Base-by-base conservation (phyloP, 495 filamentous ascomycete genomes). In the Neurospora sp. region DNA sequence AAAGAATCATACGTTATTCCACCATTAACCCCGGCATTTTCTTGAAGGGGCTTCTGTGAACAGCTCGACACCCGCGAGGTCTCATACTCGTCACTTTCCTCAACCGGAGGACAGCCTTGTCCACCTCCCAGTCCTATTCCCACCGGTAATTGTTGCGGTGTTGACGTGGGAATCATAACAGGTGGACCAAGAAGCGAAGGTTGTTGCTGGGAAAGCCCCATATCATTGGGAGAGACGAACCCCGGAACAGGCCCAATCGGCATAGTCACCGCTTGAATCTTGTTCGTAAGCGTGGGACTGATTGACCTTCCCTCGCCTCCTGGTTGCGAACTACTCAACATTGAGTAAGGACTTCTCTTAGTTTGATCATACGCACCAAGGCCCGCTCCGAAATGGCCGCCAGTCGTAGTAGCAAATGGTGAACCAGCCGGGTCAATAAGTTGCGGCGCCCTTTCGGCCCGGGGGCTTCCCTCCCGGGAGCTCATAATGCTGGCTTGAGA, bases 401-500 rank as follows among this genome's bases (percentile, higher is more conserved):
- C 53, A 3, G 53, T 31, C 14, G 53, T 61, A 0, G 27, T 3
- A 31, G 53, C 53, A 7, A 61, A 61, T 0, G 53, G 53, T 11
- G 53, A 61, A 16, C 53, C 27, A 61, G 48, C 11, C 48, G 53
- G 27, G 7, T 61, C 53, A 35, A 27, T 22, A 22, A 53, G n/a
- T 12, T 53, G 20, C 11, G 46, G 39, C 37, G 80, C 71, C 73
- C 83, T 22, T 76, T 85, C 80, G 35, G 82, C 81, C 73, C 83
- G 78, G 10, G 88, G 88, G 69, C 88, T 92, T 40, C 88, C 88
- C 59, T 89, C 88, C 73, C 81, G 73, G 14, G 83, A 85, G 42
- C 89, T 92, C 35, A 85, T 85, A 14, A 92, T 79, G 76, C 92
- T 94, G 0, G 85, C 90, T 76, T 93, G 90, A 74, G 92, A 94